Percentiles rank a stretch among this genome's conserved stretches.
Evolutionary conservation across 805 yeast species (phyloP).

Genomic region (Yamadazyma sp.): DNA sequence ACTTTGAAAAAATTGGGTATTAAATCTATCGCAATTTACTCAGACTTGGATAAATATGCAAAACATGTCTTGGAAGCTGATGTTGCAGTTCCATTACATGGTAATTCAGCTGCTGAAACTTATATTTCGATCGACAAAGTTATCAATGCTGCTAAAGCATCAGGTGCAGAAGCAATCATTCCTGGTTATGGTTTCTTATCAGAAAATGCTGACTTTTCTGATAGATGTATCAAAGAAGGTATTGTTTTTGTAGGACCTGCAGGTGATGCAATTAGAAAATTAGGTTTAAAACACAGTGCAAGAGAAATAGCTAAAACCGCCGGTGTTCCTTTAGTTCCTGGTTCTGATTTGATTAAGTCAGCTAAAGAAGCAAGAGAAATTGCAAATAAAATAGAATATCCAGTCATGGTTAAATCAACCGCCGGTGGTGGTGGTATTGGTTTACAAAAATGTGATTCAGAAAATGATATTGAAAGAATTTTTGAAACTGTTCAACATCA

Average conservation of each 20-base stretch:
- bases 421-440: slow-evolving; percentile 99
- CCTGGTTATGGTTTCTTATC: slow-evolving; percentile 98
- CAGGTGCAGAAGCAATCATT: slow-evolving; percentile 90
- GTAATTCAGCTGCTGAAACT: slow-evolving; percentile 85
- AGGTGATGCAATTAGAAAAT: slow-evolving; percentile 85
- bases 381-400: slow-evolving; percentile 77
- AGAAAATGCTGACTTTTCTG: slow-evolving; percentile 95
- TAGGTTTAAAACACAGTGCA: slow-evolving; percentile 96
- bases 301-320: slow-evolving; percentile 89
- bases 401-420: slow-evolving; percentile 94
- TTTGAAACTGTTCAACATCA: slow-evolving; percentile 92
- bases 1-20: slow-evolving; percentile 81
- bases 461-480: slow-evolving; percentile 75
- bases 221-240: slow-evolving; percentile 77
- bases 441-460: slow-evolving; percentile 84
- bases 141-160: slow-evolving; percentile 75
- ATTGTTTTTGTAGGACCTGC: slow-evolving; percentile 95
- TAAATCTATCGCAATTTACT: slow-evolving; percentile 80
- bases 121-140: slow-evolving; percentile 84
- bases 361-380: slow-evolving; percentile 72
- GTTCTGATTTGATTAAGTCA: slow-evolving; percentile 75
- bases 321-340: slow-evolving; percentile 97
- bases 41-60: slow-evolving; percentile 87
- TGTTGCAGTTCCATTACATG: slow-evolving; percentile 73
- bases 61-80: slow-evolving; percentile 86